Evolutionary conservation across 148 eudicot genomes (phyloP).

Genomic region (Beta vulgaris): DNA sequence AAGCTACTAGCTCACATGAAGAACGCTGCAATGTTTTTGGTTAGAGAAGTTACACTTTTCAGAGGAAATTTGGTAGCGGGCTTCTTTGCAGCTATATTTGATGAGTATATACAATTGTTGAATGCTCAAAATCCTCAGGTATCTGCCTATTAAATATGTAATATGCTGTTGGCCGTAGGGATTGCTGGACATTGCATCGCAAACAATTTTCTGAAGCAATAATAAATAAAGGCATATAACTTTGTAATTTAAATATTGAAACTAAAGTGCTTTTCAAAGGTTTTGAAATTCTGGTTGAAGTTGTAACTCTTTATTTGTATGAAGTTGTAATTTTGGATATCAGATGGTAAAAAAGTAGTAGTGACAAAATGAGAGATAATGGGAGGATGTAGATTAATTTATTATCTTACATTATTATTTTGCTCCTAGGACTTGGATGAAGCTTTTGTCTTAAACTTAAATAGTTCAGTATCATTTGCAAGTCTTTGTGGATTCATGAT

Average conservation of each 20-base stretch:
- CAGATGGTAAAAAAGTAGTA: too few relatives aligned
- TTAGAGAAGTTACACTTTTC: conserved; percentile 38
- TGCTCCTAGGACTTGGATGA: too few relatives aligned
- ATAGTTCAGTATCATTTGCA: too few relatives aligned
- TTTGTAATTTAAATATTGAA: too few relatives aligned
- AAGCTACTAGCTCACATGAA: conserved; percentile 49
- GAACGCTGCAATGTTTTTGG: conserved; percentile 48
- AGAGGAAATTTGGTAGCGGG: conserved; percentile 39
- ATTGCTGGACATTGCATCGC: background rate
- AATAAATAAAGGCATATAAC: background rate
- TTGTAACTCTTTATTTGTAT: background rate
- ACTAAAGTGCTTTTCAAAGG: too few relatives aligned
- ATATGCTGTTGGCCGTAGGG: background rate
- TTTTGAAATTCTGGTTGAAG: too few relatives aligned
- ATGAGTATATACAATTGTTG: conserved; percentile 46
- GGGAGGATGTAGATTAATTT: too few relatives aligned
- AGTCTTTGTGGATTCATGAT: too few relatives aligned
- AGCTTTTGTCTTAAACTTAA: too few relatives aligned
- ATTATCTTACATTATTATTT: too few relatives aligned
- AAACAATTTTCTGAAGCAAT: background rate
- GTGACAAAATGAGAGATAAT: too few relatives aligned
- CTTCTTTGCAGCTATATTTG: conserved; percentile 46
- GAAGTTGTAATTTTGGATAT: too few relatives aligned
- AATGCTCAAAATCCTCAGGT: conserved; percentile 60
- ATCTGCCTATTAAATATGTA: background rate